Conservation (phyloP, 1,139 yeast species). For the Scheffersomyces segobiensis region DNA sequence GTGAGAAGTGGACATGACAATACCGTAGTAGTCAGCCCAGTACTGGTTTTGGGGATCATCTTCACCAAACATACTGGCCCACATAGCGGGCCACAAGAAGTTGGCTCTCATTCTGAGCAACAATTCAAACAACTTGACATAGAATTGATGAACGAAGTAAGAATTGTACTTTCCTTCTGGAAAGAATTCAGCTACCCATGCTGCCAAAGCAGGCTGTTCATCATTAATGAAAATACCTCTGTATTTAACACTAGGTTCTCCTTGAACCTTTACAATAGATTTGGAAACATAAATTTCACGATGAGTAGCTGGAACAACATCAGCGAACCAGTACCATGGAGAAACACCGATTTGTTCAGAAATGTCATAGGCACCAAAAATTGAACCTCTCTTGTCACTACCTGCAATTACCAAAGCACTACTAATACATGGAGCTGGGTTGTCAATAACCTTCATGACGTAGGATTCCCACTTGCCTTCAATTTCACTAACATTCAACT, state of each 20-base stretch:
- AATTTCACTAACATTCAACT: slow-evolving; percentile 10
- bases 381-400: background rate
- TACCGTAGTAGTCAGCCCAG: slow-evolving; percentile 20
- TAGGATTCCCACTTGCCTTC: slow-evolving; percentile 18
- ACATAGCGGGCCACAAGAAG: slow-evolving; percentile 19
- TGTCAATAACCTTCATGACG: background rate
- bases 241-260: slow-evolving; percentile 16
- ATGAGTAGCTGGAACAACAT: background rate
- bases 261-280: slow-evolving; percentile 8
- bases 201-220: slow-evolving; percentile 16
- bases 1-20: slow-evolving; percentile 20
- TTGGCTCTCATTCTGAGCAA: slow-evolving; percentile 16
- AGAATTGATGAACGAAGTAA: slow-evolving; percentile 15
- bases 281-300: slow-evolving; percentile 8
- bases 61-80: slow-evolving; percentile 17
- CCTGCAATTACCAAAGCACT: background rate
- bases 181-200: slow-evolving; percentile 14
- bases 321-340: slow-evolving; percentile 16
- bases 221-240: slow-evolving; percentile 17
- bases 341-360: slow-evolving; percentile 7
- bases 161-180: slow-evolving; percentile 12
- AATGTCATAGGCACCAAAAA: background rate
- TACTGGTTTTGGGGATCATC: slow-evolving; percentile 16
- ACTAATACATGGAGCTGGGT: background rate
- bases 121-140: slow-evolving; percentile 13